These are phyloP conservation scores for Chamaecyparis obtusa DNA, from an alignment of 75 land plant genomes.

Conservation along the genomic window DNA sequence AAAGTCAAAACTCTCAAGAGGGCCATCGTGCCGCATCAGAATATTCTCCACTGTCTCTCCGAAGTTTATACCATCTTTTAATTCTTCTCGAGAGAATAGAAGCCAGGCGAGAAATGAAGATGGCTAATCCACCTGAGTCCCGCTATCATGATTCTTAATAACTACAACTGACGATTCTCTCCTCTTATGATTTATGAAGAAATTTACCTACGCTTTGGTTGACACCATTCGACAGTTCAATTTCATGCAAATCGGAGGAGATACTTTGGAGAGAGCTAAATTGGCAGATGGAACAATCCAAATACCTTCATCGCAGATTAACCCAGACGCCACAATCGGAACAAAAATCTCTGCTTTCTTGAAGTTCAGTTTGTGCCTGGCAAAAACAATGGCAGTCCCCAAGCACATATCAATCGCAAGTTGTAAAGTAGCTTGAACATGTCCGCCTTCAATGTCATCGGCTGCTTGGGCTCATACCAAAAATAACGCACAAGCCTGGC, in stretches of 20 bases:
- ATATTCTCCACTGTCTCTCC: not conserved
- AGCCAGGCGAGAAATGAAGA: too few species aligned
- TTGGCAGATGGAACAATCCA: slow-evolving; percentile 68
- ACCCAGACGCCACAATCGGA: slow-evolving; percentile 72
- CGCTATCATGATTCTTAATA: too few species aligned
- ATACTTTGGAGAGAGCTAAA: slow-evolving; percentile 45
- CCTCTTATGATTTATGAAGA: not conserved
- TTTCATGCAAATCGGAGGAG: slow-evolving; percentile 71
- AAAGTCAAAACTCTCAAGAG: not conserved
- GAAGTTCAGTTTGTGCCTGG: slow-evolving; percentile 48
- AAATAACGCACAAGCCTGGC: not conserved
- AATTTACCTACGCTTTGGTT: not conserved
- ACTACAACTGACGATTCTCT: too few species aligned
- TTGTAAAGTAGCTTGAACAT: not conserved
- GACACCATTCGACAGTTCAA: slow-evolving; percentile 31
- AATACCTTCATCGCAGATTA: slow-evolving; percentile 79
- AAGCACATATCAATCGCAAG: slow-evolving; percentile 62
- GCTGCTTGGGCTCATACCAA: not conserved
- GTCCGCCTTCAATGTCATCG: not conserved
- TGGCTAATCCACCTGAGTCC: too few species aligned
- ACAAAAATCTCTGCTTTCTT: slow-evolving; percentile 40
- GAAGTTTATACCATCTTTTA: not conserved
- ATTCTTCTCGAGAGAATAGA: too few species aligned
- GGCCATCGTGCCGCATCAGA: not conserved
- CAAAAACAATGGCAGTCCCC: slow-evolving; percentile 52